A percentile compares a stretch with the other conserved stretches of the same genome.
These are phyloP conservation scores for Scytalidium sp. DNA, from an alignment of 2,329 filamentous ascomycete genomes.

Conservation along the genomic window DNA sequence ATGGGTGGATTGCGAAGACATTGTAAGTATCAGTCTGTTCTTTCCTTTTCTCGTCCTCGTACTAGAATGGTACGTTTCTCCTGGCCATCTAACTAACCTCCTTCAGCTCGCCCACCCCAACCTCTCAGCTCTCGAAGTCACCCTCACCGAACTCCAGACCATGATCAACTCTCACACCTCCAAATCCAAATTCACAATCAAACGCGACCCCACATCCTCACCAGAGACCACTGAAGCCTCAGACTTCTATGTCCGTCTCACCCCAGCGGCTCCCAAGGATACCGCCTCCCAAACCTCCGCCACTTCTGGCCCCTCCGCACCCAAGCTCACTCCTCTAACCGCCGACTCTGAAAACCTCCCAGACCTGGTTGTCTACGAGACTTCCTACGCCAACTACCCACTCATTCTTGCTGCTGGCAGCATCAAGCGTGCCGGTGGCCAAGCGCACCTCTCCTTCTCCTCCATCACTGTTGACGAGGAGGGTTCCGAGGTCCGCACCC, in stretches of 20 bases:
- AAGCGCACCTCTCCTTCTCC: constrained; percentile 25
- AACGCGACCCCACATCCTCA: constrained; percentile 26
- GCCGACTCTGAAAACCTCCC: constrained; percentile 34
- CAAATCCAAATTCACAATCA: constrained; percentile 36
- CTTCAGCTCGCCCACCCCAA: constrained; percentile 33
- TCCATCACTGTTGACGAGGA: constrained; percentile 28
- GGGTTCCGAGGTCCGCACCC: constrained; percentile 22
- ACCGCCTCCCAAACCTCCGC: constrained; percentile 14
- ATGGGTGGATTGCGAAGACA: constrained; percentile 36
- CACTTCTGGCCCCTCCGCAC: constrained; percentile 1
- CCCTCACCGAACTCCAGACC: constrained; percentile 33
- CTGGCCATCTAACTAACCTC: neutral
- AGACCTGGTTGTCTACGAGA: constrained; percentile 41
- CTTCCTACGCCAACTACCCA: constrained; percentile 41
- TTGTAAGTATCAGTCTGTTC: constrained; percentile 29
- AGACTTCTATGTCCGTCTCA: constrained; percentile 34
- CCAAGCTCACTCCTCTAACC: constrained; percentile 29
- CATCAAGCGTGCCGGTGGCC: constrained; percentile 39
- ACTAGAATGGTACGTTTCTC: neutral
- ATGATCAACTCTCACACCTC: constrained; percentile 28
- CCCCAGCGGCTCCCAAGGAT: constrained; percentile 12
- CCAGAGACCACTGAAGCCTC: constrained; percentile 26
- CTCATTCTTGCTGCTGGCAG: constrained; percentile 37
- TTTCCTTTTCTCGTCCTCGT: neutral
- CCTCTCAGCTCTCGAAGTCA: constrained; percentile 32